Evolutionary conservation across 2,329 filamentous ascomycete species (phyloP), one percentile per base, ranked within the genome.

Genomic region (Epichloe bromicola): DNA sequence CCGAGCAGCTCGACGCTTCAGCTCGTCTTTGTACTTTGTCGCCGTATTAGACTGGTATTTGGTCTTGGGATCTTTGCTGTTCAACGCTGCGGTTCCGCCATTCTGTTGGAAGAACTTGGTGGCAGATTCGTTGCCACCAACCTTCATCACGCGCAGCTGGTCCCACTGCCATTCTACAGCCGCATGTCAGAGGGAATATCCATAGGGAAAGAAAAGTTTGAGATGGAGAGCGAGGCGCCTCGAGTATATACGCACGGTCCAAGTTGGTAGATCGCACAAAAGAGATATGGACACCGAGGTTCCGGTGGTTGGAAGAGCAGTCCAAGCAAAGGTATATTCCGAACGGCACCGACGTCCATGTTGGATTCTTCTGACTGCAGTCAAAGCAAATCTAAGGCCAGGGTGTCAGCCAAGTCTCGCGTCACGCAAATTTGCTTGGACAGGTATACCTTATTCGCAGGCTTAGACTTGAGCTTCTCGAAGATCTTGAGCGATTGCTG

Each of bases 61-160:
- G 51, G 88, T 89, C 74, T 96, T 97, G 46, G 85, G 79, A 64
- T 98, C 93, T 70, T 97, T 97, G 79, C 89, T 96, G 59, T 88
- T 88, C 55, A 98, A 79, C 51, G 91, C 91, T 47, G 91, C 90
- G 40, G 87, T 90, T 55, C 93, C 93, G 56, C 93, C 93, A 66
- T 98, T 93, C 60, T 88, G 85, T 71, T 96, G 90, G 75, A 97
- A 98, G 75, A 88, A 98, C 71, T 95, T 96, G 63, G 90, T 96
- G 46, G 93, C 93, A 53, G 89, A 95, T 71, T 97, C 91, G 64
- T 98, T 98, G 52, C 93, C 93, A 58, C 93, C 93, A 15, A 97
- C 89, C 73, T 98, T 98, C 91, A 98, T 97, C 52, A 91, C 71
- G 49, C 93, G 86, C 54, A 98, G 78, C 68, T 98, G 93, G 59